Evolutionary conservation across 768 basidiomycete genomes (phyloP), one percentile per base, ranked within the genome.

Genomic region (Chalciporus sphaerocephalus): DNA sequence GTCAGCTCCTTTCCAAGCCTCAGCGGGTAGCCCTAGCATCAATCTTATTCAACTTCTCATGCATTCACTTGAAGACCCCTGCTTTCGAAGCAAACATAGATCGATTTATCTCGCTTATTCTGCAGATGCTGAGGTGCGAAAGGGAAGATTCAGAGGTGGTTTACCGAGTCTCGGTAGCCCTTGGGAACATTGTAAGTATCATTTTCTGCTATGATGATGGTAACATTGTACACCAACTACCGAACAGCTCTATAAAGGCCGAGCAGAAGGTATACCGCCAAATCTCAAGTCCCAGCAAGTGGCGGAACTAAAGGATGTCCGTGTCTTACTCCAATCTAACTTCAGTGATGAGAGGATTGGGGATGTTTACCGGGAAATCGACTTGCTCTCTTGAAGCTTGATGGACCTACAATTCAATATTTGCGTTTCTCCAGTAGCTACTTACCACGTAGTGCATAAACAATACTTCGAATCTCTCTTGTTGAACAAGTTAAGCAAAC

Each of bases 1-100:
- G 81, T 46, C 61, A 69, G 16, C 65, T 70, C 4, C 66, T 90
- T 55, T 78, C 75, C 30, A 93, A 89, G 65, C 69, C 73, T 4
- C 86, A 86, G 39, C 79, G 88, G 23, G 73, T 91, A 4, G 87
- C 91, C 0, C 59, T 93, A 38, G 83, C 87, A 4, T 94, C 93
- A 0, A 68, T 93, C 27, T 65, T 89, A 24, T 83, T 97, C 69
- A 98, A 98, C 58, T 66, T 85, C 46, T 89, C 87, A 2, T 87
- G 85, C 53, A 60, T 81, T 27, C 64, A 67, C 17, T 59, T 85
- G 35, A 69, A 65, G 30, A 62, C 69, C 24, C 66, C 72, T 10
- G 60, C 82, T 12, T 64, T 71, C 20, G 46, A 61, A 17, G 58
- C 60, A 21, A 54, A 72, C 18, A 74, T 73, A 23, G 57, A 70